A percentile compares a stretch with the other conserved stretches of the same genome.
Evolutionary conservation across 1,284 basidiomycete species (phyloP).

Genomic region (Apiotrichum sp.): DNA sequence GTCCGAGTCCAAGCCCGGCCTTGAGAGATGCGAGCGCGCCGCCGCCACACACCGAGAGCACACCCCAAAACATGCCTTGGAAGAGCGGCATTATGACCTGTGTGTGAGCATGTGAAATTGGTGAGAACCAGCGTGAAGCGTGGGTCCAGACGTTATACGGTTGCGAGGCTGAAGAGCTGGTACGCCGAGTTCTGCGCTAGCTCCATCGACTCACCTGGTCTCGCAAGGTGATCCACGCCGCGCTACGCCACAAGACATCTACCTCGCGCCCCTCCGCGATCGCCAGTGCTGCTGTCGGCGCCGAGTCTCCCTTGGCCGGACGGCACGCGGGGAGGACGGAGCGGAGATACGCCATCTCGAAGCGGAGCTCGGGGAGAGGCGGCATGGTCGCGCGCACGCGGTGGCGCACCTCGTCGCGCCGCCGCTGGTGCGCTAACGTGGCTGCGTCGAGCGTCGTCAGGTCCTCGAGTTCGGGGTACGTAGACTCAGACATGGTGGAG

Average conservation of each 20-base stretch:
- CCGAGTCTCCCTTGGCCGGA: slow-evolving; percentile 4
- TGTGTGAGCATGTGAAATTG: background rate
- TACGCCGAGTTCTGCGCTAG: background rate
- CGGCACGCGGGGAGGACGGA: slow-evolving; percentile 30
- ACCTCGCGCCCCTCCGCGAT: slow-evolving; percentile 32
- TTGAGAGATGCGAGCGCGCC: background rate
- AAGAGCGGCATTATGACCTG: slow-evolving; percentile 30
- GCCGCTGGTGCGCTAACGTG: slow-evolving; percentile 13
- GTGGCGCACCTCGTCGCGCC: slow-evolving; percentile 29
- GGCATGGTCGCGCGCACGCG: slow-evolving; percentile 39
- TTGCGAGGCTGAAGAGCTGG: no score
- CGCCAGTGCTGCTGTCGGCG: background rate
- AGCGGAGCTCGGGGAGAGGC: slow-evolving; percentile 44
- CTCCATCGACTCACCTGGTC: slow-evolving; percentile 40
- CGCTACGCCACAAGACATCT: slow-evolving; percentile 36
- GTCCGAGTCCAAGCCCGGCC: background rate
- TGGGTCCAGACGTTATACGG: no score
- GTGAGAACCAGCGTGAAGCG: background rate
- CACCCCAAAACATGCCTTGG: slow-evolving; percentile 45
- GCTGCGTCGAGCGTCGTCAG: slow-evolving; percentile 11
- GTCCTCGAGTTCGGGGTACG: slow-evolving; percentile 24
- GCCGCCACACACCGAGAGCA: slow-evolving; percentile 27
- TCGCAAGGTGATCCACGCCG: slow-evolving; percentile 39
- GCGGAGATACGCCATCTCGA: slow-evolving; percentile 37
- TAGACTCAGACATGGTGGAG: slow-evolving; percentile 4